Evolutionary conservation across 116 monocot genomes (phyloP).

Genomic region (Papilionanthe hybrid): DNA sequence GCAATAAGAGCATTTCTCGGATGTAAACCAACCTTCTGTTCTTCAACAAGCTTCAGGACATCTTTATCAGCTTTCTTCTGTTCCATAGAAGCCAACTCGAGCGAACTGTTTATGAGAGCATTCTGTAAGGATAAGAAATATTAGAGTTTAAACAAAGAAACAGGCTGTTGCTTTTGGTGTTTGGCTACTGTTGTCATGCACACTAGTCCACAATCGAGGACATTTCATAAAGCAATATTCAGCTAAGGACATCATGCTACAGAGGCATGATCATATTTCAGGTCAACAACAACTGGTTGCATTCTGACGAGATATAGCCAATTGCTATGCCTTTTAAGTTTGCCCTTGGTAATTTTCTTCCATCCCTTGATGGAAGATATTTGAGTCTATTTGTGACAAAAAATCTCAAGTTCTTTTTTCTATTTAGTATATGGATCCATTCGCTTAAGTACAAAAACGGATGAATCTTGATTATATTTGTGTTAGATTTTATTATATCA

Average conservation of each 20-base stretch:
- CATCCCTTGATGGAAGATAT: too few relatives aligned
- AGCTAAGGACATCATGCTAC: too few relatives aligned
- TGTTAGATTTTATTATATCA: too few relatives aligned
- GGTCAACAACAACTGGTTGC: not conserved
- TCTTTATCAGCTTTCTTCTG: constrained; percentile 67
- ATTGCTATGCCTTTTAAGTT: too few relatives aligned
- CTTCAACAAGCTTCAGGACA: constrained; percentile 56
- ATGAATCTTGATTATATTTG: too few relatives aligned
- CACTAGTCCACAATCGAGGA: not conserved
- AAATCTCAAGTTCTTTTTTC: too few relatives aligned
- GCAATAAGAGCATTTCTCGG: not conserved
- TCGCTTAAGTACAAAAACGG: too few relatives aligned
- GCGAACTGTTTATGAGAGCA: constrained; percentile 30
- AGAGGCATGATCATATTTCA: not conserved
- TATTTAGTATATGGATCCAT: too few relatives aligned
- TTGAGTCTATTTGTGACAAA: too few relatives aligned
- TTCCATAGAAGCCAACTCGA: constrained; percentile 49
- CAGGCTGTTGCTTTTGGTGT: not conserved
- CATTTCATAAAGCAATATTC: too few relatives aligned
- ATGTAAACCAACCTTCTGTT: constrained; percentile 44
- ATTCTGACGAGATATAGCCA: too few relatives aligned
- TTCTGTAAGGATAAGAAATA: constrained; percentile 9
- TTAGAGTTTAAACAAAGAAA: not conserved
- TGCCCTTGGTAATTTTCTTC: too few relatives aligned
- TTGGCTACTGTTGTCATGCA: not conserved